These are phyloP conservation scores for Verbena officinalis DNA, from an alignment of 257 asterid genomes.

Conservation along the genomic window DNA sequence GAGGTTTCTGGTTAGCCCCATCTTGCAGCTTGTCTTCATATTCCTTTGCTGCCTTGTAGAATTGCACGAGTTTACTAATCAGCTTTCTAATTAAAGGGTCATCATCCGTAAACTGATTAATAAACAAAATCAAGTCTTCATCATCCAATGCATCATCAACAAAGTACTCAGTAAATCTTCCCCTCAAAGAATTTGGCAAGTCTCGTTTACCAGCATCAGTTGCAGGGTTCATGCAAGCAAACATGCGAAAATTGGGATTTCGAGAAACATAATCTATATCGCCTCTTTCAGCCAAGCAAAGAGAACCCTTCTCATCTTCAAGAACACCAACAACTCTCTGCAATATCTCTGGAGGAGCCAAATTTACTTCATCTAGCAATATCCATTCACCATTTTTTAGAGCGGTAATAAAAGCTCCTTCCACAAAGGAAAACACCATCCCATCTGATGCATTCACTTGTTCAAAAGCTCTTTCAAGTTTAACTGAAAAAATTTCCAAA, in stretches of 20 bases:
- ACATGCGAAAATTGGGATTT: constrained; percentile 75
- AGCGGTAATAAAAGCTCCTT: constrained; percentile 90
- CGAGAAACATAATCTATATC: constrained; percentile 71
- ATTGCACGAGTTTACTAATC: constrained; percentile 53
- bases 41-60: constrained; percentile 79
- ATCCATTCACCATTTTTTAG: constrained; percentile 92
- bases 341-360: constrained; percentile 98
- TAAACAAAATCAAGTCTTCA: constrained; percentile 76
- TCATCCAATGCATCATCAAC: constrained; percentile 88
- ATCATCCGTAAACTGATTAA: constrained; percentile 58
- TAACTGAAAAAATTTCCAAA: constrained; percentile 66
- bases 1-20: constrained; percentile 99
- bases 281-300: constrained; percentile 93
- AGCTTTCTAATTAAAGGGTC: constrained; percentile 42
- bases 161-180: constrained; percentile 90
- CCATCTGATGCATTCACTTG: constrained; percentile 75
- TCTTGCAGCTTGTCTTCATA: constrained; percentile 90
- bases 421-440: constrained; percentile 93
- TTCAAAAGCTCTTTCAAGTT: constrained; percentile 66
- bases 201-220: constrained; percentile 99
- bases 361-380: constrained; percentile 93
- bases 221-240: constrained; percentile 99
- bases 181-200: constrained; percentile 68
- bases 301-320: constrained; percentile 84
- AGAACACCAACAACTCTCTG: constrained; percentile 91